Evolutionary conservation across 441 rosid species (phyloP), one percentile per base, ranked within the genome.

Genomic region (Croton laevigatus): DNA sequence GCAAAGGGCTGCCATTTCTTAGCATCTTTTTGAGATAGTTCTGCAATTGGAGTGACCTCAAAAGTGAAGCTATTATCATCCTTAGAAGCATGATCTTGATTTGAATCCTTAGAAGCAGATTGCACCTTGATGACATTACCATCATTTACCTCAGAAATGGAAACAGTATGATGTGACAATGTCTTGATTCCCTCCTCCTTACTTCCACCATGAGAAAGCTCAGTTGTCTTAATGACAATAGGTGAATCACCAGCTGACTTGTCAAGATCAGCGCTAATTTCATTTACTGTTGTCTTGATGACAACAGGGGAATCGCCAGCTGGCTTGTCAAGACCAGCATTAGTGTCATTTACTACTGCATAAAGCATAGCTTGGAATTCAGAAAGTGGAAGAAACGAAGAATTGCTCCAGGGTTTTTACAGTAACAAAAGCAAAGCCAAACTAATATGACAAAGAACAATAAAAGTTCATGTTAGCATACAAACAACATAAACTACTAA

Each of bases 51-150:
- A 66, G 65, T 75, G 19, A 87, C 85, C 80, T 84, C 87, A 71
- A 86, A 86, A 55, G 88, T 87, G 79, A 86, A 79, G 78, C 85
- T 85, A 69, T 73, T 79, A 22, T 82, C 91, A 76, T 84, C 86
- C 71, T 83, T 79, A 53, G 84, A 65, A 42, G 80, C 68, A 76
- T 78, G 79, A 54, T 59, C 83, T 77, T 71, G 85, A 58, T 82
- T 80, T 55, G 76, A 62, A 73, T 83, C 80, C 53, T 66, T 69
- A 72, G 87, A 75, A 79, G 61, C 57, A 68, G 80, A 65, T 27
- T 49, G 62, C 73, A 34, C 16, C 70, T 84, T 82, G 51, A 38
- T 51, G 10, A 73, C 82, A 71, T 68, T 74, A 62, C 22, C 71
- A 68, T 73, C 83, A 17, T 51, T 65, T 60, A 63, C 72, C 72